Percentiles rank a stretch among this genome's conserved stretches.
These are phyloP conservation scores for Asterophora lycoperdoides DNA, from an alignment of 768 basidiomycete genomes.

Conservation along the genomic window DNA sequence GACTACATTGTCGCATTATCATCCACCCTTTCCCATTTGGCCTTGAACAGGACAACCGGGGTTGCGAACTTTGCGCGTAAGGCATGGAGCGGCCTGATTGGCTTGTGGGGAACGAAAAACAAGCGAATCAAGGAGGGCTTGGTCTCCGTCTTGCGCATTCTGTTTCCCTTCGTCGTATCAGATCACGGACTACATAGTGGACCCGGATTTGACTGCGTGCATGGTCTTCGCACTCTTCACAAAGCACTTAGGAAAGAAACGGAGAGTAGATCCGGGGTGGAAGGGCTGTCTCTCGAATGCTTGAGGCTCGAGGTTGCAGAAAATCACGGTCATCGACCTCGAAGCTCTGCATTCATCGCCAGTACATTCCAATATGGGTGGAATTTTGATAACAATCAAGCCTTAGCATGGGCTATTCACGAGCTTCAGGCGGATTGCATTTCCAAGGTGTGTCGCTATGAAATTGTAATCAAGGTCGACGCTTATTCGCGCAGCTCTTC, in stretches of 20 bases:
- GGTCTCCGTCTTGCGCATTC: constrained; percentile 61
- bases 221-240: constrained; percentile 51
- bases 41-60: constrained; percentile 64
- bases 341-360: constrained; percentile 47
- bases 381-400: constrained; percentile 66
- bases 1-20: constrained; percentile 70
- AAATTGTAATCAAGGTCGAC: constrained; percentile 2
- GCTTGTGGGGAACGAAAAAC: constrained; percentile 78
- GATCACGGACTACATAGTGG: constrained; percentile 19
- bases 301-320: constrained; percentile 51
- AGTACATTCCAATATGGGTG: constrained; percentile 69
- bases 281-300: constrained; percentile 59
- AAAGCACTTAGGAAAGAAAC: constrained; percentile 56
- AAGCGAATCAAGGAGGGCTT: constrained; percentile 74
- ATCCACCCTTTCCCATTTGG: constrained; percentile 66
- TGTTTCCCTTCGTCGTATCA: constrained; percentile 68
- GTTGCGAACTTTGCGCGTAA: constrained; percentile 57
- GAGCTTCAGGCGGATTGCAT: constrained; percentile 80
- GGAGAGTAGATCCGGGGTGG: constrained; percentile 60
- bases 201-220: constrained; percentile 34
- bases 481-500: constrained; percentile 46
- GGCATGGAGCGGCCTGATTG: constrained; percentile 62
- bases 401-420: constrained; percentile 72
- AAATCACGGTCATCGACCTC: constrained; percentile 18
- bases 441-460: constrained; percentile 45